Percentiles rank a stretch among this genome's conserved stretches.
phyloP scores from a whole-genome alignment of 257 asterid genomes.

The Plectranthus barbatus region DNA sequence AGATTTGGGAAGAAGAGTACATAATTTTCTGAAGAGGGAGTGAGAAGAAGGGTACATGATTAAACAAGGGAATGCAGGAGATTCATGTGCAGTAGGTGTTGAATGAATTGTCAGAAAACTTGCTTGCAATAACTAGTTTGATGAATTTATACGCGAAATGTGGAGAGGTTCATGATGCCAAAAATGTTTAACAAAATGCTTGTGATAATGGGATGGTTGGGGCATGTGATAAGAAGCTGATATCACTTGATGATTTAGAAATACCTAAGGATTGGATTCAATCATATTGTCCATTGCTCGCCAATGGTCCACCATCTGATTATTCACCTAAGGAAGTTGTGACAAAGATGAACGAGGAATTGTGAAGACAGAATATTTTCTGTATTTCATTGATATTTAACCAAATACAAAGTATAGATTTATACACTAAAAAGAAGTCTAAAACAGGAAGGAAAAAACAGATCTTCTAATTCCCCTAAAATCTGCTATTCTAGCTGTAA shows the following conservation, averaged over 20 bases:
- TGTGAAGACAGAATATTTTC: too few species aligned
- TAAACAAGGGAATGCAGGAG: too few species aligned
- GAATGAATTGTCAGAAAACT: constrained; percentile 42
- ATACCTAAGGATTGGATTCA: constrained; percentile 56
- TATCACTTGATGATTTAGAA: constrained; percentile 50
- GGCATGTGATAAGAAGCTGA: constrained; percentile 58
- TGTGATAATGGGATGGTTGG: constrained; percentile 75
- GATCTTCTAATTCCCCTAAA: too few species aligned
- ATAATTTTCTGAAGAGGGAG: too few species aligned
- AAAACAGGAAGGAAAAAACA: too few species aligned
- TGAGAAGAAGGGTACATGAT: too few species aligned
- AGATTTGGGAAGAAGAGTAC: too few species aligned
- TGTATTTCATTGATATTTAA: too few species aligned
- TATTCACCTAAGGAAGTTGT: constrained; percentile 39
- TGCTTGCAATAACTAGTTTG: constrained; percentile 55
- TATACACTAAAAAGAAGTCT: too few species aligned
- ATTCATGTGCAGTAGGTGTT: constrained; percentile 72
- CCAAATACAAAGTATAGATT: too few species aligned
- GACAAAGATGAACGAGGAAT: constrained; percentile 44
- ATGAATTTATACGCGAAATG: constrained; percentile 71
- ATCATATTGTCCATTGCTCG: constrained; percentile 56
- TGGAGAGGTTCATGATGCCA: constrained; percentile 48
- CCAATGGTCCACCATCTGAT: constrained; percentile 44
- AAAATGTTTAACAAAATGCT: constrained; percentile 88
- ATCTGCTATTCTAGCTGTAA: too few species aligned